Base-by-base conservation (phyloP, 352 stramenopile species). In the Phytopythium oedochilum region DNA sequence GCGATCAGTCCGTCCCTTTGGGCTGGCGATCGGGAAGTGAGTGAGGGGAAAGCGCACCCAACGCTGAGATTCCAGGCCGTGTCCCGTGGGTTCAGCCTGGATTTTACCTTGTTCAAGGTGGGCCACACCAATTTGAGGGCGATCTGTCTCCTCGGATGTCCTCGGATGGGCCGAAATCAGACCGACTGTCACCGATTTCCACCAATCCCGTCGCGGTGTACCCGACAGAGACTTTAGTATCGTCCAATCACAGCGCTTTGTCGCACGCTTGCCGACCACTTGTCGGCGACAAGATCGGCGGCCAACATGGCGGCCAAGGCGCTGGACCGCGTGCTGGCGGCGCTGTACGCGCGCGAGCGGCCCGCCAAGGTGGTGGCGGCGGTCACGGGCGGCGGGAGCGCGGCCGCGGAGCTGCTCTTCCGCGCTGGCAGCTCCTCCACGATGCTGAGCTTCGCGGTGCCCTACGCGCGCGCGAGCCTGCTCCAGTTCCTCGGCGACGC, bases 371-470 rank as follows among this genome's bases (percentile, higher is more conserved):
- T 85, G 7, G 78, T 71, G 25, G 64, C 75, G 42, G 71, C 66
- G 3, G 74, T 70, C 40, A 88, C 81, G 0, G 81, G 81, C n/a
- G 81, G 81, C 12, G 81, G 81, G 0, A 57, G 70, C 0, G 71
- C 70, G 8, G 70, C 68, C 3, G 61, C 73, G 3, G 62, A 81
- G 48, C 61, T 70, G 17, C 71, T 89, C 25, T 85, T 89, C 48
- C 62, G 64, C 18, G 42, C 68, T 9, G 78, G 76, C 17, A 88
- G 77, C 44, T 91, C 78, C 25, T 87, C 78, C 52, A 87, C 75
- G 34, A 84, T 91, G 71, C 55, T 89, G 42, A 69, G 88, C 53
- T 88, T 84, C 58, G 63, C 68, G 26, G 68, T 91, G 32, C 78
- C 78, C 22, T 91, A 91, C 58, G 76, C 78, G 17, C 78, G 77